phyloP scores from a whole-genome alignment of 805 yeast genomes.

The Monosporozyma aquatica region DNA sequence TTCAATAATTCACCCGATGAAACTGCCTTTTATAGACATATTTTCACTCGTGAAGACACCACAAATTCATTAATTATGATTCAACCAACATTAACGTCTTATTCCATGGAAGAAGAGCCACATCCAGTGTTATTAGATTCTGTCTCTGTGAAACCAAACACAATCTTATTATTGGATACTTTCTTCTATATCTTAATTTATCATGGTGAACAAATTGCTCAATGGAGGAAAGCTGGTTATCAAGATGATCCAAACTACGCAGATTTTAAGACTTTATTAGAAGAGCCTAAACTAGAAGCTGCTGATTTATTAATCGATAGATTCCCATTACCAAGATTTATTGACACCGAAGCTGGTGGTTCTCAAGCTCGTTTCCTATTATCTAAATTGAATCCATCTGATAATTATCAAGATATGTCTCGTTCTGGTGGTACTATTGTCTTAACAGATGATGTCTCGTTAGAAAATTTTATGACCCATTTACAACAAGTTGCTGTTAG shows the following conservation, averaged over 20 bases:
- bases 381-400: slow-evolving; percentile 91
- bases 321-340: slow-evolving; percentile 95
- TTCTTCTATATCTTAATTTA: slow-evolving; percentile 93
- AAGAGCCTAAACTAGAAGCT: slow-evolving; percentile 86
- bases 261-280: slow-evolving; percentile 76
- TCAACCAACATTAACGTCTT: slow-evolving; percentile 90
- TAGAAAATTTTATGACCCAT: slow-evolving; percentile 92
- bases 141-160: slow-evolving; percentile 80
- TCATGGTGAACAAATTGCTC: slow-evolving; percentile 91
- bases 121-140: slow-evolving; percentile 89
- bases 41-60: slow-evolving; percentile 82
- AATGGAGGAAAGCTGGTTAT: slow-evolving; percentile 93
- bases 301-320: slow-evolving; percentile 85
- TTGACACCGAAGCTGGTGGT: slow-evolving; percentile 96
- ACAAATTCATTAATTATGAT: slow-evolving; percentile 92
- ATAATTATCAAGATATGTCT: slow-evolving; percentile 52
- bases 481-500: slow-evolving; percentile 82
- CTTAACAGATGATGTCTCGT: slow-evolving; percentile 89
- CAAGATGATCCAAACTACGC: slow-evolving; percentile 87
- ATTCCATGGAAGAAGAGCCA: slow-evolving; percentile 76
- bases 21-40: slow-evolving; percentile 93
- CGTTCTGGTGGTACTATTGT: slow-evolving; percentile 65
- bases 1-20: slow-evolving; percentile 98
- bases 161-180: slow-evolving; percentile 82
- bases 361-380: slow-evolving; percentile 95